phyloP scores from a whole-genome alignment of 257 asterid species.

The Solanum habrochaites region DNA sequence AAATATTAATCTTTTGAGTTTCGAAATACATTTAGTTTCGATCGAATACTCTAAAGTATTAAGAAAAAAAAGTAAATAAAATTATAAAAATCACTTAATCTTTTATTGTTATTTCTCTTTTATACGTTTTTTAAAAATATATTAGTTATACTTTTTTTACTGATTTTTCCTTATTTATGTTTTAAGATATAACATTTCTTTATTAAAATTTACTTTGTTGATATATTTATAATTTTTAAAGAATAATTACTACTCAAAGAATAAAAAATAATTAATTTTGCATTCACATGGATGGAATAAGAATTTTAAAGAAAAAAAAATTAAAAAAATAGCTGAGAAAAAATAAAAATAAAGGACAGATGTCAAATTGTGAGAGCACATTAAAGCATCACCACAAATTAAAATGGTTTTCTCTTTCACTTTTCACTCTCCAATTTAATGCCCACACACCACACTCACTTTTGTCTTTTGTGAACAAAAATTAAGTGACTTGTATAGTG shows the following conservation, averaged over 20 bases:
- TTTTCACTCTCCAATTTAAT: not conserved
- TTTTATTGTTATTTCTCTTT: too few species aligned
- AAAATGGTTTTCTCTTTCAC: not conserved
- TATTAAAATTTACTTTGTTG: not conserved
- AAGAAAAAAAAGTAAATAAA: too few species aligned
- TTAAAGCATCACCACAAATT: not conserved
- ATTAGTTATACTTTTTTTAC: too few species aligned
- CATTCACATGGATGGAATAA: not conserved
- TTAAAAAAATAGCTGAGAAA: not conserved
- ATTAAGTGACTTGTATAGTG: not conserved
- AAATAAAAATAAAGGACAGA: not conserved
- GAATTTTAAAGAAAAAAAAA: not conserved
- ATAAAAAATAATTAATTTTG: too few species aligned
- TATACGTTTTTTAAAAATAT: too few species aligned
- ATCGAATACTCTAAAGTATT: too few species aligned
- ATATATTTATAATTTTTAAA: too few species aligned
- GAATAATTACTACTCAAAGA: too few species aligned
- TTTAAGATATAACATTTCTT: too few species aligned
- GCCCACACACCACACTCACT: not conserved
- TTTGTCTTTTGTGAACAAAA: not conserved
- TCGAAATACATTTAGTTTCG: not conserved
- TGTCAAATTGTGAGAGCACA: not conserved
- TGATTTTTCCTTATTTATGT: too few species aligned
- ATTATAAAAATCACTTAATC: not conserved
- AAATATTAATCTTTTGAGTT: too few species aligned